Evolutionary conservation across 2,329 filamentous ascomycete species (phyloP), one percentile per base, ranked within the genome.

Genomic region (Sphaerostilbella broomeana): DNA sequence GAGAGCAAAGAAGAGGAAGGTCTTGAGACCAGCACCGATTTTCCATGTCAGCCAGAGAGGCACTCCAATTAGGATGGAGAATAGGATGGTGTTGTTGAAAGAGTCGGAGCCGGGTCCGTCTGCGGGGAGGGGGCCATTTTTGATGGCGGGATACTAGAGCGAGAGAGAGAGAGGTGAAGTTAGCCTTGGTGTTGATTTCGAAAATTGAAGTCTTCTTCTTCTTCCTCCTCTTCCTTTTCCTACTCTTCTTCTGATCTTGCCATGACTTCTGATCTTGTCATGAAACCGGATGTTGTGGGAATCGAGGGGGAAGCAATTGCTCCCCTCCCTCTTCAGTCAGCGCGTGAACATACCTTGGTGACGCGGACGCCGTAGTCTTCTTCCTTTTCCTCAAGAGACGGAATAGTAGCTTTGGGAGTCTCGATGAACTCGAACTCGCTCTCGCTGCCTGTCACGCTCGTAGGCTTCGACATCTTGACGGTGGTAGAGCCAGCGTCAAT

Each of bases 111-210:
- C 85, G 36, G 87, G 70, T 35, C 79, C 86, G 62, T 98, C 92
- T 50, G 89, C 90, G 25, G 92, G 92, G 29, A 97, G 79, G 49
- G 92, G 88, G 34, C 81, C 86, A 78, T 97, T 97, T 61, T 94
- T 86, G 68, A 97, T 97, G 46, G 87, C 94, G 57, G 45, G 51
- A 43, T 47, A 59, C 60, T 61, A 28, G 25, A 35, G 20, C n/a
- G 8, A 8, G 6, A 15, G 15, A 18, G 11, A 43, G 22, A 3
- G 11, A 15, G 15, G 33, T 15, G 31, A 10, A 33, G 22, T 19
- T 21, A 24, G 31, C 31, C 4, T 22, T 17, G 38, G 15, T 28
- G 7, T 8, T 16, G 12, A 13, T 38, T 11, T 15, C 21, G 24
- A 9, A 21, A 25, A 10, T n/a, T 35, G 24, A 10, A 30, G 30